phyloP scores from a whole-genome alignment of 352 stramenopile species.

The Pythium periplocum region DNA sequence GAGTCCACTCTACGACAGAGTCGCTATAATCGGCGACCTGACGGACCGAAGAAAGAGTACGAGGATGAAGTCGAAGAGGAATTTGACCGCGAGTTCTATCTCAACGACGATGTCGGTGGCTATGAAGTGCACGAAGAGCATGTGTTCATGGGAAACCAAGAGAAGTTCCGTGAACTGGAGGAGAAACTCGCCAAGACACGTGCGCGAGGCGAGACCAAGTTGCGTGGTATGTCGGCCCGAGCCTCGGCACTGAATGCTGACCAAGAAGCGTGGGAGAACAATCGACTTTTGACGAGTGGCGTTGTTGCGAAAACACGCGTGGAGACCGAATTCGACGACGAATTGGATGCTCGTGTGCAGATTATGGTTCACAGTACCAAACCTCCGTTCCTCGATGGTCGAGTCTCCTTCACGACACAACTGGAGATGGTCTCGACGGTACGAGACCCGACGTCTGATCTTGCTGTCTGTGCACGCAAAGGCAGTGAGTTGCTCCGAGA shows the following conservation, averaged over 20 bases:
- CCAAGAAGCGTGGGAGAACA: slow-evolving; percentile 98
- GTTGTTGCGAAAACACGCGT: slow-evolving; percentile 77
- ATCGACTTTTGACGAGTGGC: slow-evolving; percentile 93
- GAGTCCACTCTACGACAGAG: background rate
- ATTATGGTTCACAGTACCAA: slow-evolving; percentile 98
- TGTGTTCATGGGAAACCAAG: slow-evolving; percentile 88
- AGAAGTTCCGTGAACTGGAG: slow-evolving; percentile 91
- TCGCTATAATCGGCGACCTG: slow-evolving; percentile 8
- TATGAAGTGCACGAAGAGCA: slow-evolving; percentile 56
- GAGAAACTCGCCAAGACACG: slow-evolving; percentile 80
- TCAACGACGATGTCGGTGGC: slow-evolving; percentile 86
- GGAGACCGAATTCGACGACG: slow-evolving; percentile 89
- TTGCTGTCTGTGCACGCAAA: slow-evolving; percentile 93
- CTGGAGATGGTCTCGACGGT: slow-evolving; percentile 94
- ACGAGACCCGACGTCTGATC: slow-evolving; percentile 93
- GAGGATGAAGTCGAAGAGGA: slow-evolving; percentile 84
- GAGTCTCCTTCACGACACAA: slow-evolving; percentile 94
- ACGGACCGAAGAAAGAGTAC: slow-evolving; percentile 72
- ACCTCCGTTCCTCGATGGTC: slow-evolving; percentile 95
- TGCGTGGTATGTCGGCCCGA: slow-evolving; percentile 86
- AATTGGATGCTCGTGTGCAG: slow-evolving; percentile 92
- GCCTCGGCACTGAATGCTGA: slow-evolving; percentile 93
- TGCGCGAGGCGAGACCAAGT: slow-evolving; percentile 82
- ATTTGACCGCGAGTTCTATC: slow-evolving; percentile 95
- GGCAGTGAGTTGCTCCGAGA: slow-evolving; percentile 85